These are phyloP conservation scores for Edhazardia aedis DNA, from an alignment of 371 early-diverging fungal species.

Conservation along the genomic window DNA sequence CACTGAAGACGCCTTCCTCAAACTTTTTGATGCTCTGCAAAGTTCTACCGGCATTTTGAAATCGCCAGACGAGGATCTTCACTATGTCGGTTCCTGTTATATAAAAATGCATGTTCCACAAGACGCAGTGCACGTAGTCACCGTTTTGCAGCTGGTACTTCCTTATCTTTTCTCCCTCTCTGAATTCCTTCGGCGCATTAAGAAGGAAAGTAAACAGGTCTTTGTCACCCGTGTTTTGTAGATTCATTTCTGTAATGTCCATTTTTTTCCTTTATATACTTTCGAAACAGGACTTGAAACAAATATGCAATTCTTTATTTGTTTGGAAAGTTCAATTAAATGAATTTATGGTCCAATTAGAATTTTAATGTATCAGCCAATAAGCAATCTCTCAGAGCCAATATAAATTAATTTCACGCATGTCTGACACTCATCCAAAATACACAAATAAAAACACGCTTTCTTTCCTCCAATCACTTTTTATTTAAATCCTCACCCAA, in stretches of 20 bases:
- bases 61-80: conserved; percentile 69
- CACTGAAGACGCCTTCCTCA: conserved; percentile 90
- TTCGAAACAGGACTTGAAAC: too few relatives aligned
- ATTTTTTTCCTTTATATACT: too few relatives aligned
- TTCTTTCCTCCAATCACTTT: too few relatives aligned
- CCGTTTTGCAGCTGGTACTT: conserved; percentile 48
- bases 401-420: too few relatives aligned
- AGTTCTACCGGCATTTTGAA: conserved; percentile 63
- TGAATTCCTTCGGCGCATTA: conserved; percentile 46
- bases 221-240: conserved; percentile 41
- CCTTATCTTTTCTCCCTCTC: conserved; percentile 44
- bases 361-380: too few relatives aligned
- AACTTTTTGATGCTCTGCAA: conserved; percentile 80
- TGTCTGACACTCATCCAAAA: too few relatives aligned
- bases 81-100: conserved; percentile 86
- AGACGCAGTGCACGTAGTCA: conserved; percentile 47
- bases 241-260: conserved; percentile 18
- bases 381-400: too few relatives aligned
- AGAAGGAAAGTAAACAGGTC: conserved; percentile 46
- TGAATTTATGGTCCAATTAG: too few relatives aligned
- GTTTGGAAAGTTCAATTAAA: too few relatives aligned
- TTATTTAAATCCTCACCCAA: too few relatives aligned
- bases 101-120: conserved; percentile 48
- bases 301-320: too few relatives aligned
- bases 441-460: too few relatives aligned